These are phyloP conservation scores for Periglandula ipomoeae DNA, from an alignment of 2,329 filamentous ascomycete species.

Conservation along the genomic window DNA sequence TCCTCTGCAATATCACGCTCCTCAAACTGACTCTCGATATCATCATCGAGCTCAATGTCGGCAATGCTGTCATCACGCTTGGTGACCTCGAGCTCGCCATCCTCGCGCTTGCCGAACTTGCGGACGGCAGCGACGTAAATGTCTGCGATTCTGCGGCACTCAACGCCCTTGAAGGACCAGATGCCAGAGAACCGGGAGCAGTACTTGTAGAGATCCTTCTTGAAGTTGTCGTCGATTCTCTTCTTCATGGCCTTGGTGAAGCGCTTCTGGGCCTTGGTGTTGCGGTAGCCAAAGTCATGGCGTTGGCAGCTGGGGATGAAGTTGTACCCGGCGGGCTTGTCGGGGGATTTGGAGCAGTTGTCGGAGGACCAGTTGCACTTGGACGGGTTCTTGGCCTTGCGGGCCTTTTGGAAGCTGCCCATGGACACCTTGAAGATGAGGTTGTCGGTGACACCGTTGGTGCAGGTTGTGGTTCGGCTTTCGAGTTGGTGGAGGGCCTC, in stretches of 20 bases:
- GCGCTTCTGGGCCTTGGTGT: conserved; percentile 25
- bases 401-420: conserved; percentile 6
- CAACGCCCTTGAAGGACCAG: conserved; percentile 8
- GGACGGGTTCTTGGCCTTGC: conserved; percentile 19
- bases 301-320: conserved; percentile 16
- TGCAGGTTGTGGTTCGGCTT: conserved; percentile 15
- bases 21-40: background rate
- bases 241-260: conserved; percentile 24
- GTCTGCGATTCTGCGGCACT: conserved; percentile 13
- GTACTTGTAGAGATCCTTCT: conserved; percentile 19
- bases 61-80: too few species aligned
- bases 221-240: conserved; percentile 32
- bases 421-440: conserved; percentile 8
- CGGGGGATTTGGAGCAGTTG: conserved; percentile 16
- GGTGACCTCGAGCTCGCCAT: background rate
- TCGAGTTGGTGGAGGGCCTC: background rate
- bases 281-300: conserved; percentile 19
- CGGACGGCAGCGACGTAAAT: conserved; percentile 14
- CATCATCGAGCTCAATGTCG: too few species aligned
- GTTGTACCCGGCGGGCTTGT: conserved; percentile 17
- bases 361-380: conserved; percentile 15
- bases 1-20: background rate
- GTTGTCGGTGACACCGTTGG: conserved; percentile 10
- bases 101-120: conserved; percentile 12
- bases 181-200: conserved; percentile 9